Evolutionary conservation across 2,329 filamentous ascomycete species (phyloP).

Genomic region (Botrytis squamosa): DNA sequence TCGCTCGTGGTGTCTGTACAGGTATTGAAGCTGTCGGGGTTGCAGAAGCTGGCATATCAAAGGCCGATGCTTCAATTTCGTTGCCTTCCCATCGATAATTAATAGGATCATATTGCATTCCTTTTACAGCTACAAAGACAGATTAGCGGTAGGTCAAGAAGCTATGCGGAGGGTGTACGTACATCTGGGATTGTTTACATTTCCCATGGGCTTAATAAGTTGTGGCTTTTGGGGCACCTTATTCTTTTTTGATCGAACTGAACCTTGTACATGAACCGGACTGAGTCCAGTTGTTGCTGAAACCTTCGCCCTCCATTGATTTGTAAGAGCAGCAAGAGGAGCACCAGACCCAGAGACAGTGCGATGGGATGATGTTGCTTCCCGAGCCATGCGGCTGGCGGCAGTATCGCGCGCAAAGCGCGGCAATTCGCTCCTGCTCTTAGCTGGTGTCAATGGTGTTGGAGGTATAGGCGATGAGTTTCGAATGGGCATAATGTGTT

Average conservation of each 20-base stretch:
- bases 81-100: constrained; percentile 95
- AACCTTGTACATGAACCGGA: constrained; percentile 47
- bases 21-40: constrained; percentile 51
- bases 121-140: constrained; percentile 69
- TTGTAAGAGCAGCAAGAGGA: constrained; percentile 50
- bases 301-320: constrained; percentile 42
- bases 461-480: constrained; percentile 54
- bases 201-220: constrained; percentile 80
- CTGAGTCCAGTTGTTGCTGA: constrained; percentile 43
- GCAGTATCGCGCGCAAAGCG: constrained; percentile 65
- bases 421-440: constrained; percentile 51
- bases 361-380: constrained; percentile 60
- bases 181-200: constrained; percentile 78
- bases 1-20: constrained; percentile 49
- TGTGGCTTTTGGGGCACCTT: constrained; percentile 70
- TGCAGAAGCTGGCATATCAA: constrained; percentile 63
- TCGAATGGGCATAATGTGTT: constrained; percentile 55
- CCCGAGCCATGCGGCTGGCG: constrained; percentile 63
- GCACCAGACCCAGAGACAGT: constrained; percentile 49
- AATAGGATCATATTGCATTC: constrained; percentile 91
- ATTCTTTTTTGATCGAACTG: constrained; percentile 55
- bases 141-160: not conserved
- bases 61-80: constrained; percentile 77
- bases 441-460: constrained; percentile 50
- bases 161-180: constrained; percentile 42